Evolutionary conservation across 2,329 filamentous ascomycete genomes (phyloP).

Genomic region (Fusarium coicis): DNA sequence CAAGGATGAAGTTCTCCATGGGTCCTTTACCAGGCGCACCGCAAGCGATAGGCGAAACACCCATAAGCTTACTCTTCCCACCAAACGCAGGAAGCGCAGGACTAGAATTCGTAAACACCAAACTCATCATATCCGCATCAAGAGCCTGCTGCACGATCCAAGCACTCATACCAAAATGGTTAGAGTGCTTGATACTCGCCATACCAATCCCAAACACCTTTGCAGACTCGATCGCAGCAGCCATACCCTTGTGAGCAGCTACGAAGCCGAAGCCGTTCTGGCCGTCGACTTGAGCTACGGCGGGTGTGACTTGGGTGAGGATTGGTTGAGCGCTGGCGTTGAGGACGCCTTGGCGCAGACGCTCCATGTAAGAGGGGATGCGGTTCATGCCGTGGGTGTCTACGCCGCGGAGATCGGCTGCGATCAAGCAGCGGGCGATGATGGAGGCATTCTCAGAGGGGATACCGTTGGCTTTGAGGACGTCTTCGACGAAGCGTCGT

Average conservation of each 20-base stretch:
- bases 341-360: constrained; percentile 76
- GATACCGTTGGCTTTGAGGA: constrained; percentile 72
- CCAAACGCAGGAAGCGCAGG: constrained; percentile 79
- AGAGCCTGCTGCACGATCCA: constrained; percentile 84
- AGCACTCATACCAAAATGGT: constrained; percentile 86
- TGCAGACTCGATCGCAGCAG: constrained; percentile 73
- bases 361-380: constrained; percentile 80
- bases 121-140: constrained; percentile 75
- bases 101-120: constrained; percentile 78
- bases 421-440: constrained; percentile 75
- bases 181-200: constrained; percentile 79
- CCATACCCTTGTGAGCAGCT: constrained; percentile 74
- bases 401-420: constrained; percentile 80
- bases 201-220: constrained; percentile 76
- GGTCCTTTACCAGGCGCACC: constrained; percentile 73
- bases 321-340: constrained; percentile 68
- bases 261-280: constrained; percentile 82
- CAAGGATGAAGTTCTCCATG: constrained; percentile 72
- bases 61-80: constrained; percentile 74
- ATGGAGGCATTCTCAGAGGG: constrained; percentile 66
- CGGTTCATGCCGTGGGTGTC: constrained; percentile 83
- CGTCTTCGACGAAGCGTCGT: constrained; percentile 59
- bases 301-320: constrained; percentile 72
- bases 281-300: constrained; percentile 74
- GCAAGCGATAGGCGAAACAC: constrained; percentile 79